Base-by-base conservation (phyloP, 2,329 filamentous ascomycete genomes). In the Calonectria hongkongensis region DNA sequence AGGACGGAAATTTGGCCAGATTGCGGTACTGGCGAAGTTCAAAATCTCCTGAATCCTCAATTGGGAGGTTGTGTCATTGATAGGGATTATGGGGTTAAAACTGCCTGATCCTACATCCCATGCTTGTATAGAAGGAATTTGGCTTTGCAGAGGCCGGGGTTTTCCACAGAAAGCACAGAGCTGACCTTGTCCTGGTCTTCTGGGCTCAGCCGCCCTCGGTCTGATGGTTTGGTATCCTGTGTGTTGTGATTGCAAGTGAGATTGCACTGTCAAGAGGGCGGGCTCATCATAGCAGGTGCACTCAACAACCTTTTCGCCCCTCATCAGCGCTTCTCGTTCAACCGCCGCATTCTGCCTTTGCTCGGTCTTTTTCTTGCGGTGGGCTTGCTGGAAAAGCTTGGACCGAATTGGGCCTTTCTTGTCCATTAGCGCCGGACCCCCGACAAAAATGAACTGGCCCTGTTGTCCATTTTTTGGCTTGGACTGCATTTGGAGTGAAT, bases 1-100 rank as follows among this genome's bases (percentile, higher is more conserved):
- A 1, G 70, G 70, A 28, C 70, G 70, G 64, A 71, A 71, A 43
- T 67, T 71, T 18, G 70, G 70, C 70, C 70, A 71, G 54, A 71
- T 71, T 18, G 54, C 25, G 25, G 64, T 68, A 27, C 64, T 33
- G n/a, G 64, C 70, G 58, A 71, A 68, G 43, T 68, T 47, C 56
- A 71, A 58, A 48, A 68, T 68, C 30, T 71, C 70, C 33, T 71
- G 64, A n/a, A 71, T 56, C 47, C 10, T 71, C 16, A 68, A 27
- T 56, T 56, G 54, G 12, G 64, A 68, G 18, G 51, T 71, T 41
- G 39, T 58, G 9, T 71, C 70, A 39, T 71, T 58, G 21, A 68
- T 30, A 13, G 70, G 63, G 21, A 71, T 68, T 54, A 71, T 68
- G 36, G 70, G 70, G 70, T 71, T 64, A 25, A 25, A 68, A 18